Conservation (phyloP, 257 asterid genomes). For the Penstemon newberryi region DNA sequence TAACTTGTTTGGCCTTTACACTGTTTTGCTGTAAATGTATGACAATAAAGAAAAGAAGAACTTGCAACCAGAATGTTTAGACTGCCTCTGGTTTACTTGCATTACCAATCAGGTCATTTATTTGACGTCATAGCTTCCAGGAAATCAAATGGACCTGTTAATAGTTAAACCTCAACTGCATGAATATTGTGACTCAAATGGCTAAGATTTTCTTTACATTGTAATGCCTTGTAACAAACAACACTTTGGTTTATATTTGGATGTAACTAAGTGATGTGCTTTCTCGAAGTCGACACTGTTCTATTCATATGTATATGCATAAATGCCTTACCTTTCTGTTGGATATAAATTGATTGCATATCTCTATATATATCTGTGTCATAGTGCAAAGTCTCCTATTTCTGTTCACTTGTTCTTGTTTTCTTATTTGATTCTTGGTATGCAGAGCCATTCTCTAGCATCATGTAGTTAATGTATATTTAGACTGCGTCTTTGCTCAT, state of each 20-base stretch:
- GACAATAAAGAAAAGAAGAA: neutral
- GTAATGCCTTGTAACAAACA: neutral
- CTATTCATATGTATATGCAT: neutral
- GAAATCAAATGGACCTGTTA: neutral
- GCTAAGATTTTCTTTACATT: neutral
- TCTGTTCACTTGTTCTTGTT: slow-evolving; percentile 7
- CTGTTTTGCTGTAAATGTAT: slow-evolving; percentile 11
- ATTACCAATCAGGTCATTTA: neutral
- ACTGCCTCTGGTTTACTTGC: neutral
- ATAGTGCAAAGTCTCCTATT: neutral
- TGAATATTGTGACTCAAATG: neutral
- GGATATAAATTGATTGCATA: neutral
- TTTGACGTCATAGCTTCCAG: slow-evolving; percentile 1
- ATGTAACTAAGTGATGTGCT: slow-evolving; percentile 7
- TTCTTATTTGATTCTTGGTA: neutral
- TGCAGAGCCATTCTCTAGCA: slow-evolving; percentile 6
- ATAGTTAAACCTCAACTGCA: neutral
- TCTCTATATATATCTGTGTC: neutral
- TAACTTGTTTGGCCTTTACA: neutral
- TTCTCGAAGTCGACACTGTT: neutral
- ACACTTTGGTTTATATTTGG: slow-evolving; percentile 1
- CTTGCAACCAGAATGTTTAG: slow-evolving; percentile 11
- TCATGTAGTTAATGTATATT: neutral
- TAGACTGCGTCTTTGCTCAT: no score
- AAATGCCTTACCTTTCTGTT: slow-evolving; percentile 8